phyloP scores from a whole-genome alignment of 345 rosid genomes.

The Bruguiera parviflora region DNA sequence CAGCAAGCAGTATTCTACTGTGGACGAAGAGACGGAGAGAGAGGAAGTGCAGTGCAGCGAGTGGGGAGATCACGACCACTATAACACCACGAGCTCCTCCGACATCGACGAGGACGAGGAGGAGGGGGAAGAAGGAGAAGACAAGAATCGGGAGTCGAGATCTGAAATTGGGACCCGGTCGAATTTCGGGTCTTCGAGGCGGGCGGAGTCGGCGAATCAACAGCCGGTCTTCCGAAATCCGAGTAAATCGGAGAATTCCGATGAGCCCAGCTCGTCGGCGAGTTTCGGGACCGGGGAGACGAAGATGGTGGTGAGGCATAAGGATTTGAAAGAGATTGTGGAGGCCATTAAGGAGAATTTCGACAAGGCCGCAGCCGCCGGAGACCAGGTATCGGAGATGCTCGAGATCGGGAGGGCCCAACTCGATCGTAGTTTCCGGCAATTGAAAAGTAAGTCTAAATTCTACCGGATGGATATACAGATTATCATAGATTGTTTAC shows the following conservation, averaged over 20 bases:
- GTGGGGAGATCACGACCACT: conserved; percentile 70
- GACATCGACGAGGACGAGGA: conserved; percentile 30
- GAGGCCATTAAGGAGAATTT: conserved; percentile 79
- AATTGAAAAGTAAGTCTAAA: conserved; percentile 62
- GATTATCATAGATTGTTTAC: background rate
- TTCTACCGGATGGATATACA: background rate
- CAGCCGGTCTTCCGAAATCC: conserved; percentile 9
- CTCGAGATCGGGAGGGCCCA: conserved; percentile 84
- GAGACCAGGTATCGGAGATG: conserved; percentile 79
- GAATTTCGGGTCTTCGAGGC: conserved; percentile 50
- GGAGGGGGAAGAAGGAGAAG: conserved; percentile 42
- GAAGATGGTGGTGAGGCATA: conserved; percentile 89
- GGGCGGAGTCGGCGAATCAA: conserved; percentile 25
- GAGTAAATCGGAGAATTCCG: conserved; percentile 39
- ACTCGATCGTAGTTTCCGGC: conserved; percentile 88
- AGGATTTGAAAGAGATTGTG: conserved; percentile 86
- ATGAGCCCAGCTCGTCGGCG: conserved; percentile 47
- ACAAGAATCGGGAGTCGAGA: conserved; percentile 48
- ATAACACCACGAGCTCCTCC: conserved; percentile 60
- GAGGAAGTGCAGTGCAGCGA: conserved; percentile 98
- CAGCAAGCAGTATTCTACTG: conserved; percentile 16
- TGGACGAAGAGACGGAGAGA: conserved; percentile 61
- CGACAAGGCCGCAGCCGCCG: conserved; percentile 74
- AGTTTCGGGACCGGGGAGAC: conserved; percentile 57
- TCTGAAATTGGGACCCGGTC: conserved; percentile 72